Evolutionary conservation across 176 grass and related monocot genomes (phyloP).

Genomic region (Miscanthus lutarioriparius): DNA sequence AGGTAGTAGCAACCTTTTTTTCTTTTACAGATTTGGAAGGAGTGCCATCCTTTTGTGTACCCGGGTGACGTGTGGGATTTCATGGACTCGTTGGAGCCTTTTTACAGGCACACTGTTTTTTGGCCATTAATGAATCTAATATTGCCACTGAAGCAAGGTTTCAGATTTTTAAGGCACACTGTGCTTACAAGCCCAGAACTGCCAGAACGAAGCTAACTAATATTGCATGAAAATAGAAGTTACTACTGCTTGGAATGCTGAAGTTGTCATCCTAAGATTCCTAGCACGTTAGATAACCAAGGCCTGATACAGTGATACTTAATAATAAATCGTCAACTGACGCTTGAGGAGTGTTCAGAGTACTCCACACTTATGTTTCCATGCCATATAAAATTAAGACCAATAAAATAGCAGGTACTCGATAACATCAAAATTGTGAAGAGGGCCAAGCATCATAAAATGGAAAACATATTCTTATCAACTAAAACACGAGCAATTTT

Average conservation of each 20-base stretch:
- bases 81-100: background rate
- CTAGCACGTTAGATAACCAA: no score
- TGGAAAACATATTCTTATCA: conserved; percentile 23
- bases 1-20: background rate
- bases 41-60: background rate
- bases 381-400: background rate
- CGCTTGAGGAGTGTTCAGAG: background rate
- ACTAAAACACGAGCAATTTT: conserved; percentile 36
- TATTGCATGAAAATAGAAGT: background rate
- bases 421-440: conserved; percentile 45
- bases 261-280: background rate
- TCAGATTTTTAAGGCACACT: background rate
- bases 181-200: background rate
- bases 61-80: background rate
- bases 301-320: background rate
- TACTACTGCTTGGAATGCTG: background rate
- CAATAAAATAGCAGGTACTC: background rate
- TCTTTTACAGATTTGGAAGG: background rate
- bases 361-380: background rate
- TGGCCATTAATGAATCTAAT: no score
- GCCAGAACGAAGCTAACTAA: background rate
- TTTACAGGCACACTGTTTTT: background rate
- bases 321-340: background rate
- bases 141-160: background rate
- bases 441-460: conserved; percentile 29